Evolutionary conservation across 1,284 basidiomycete species (phyloP).

Genomic region (Trichosporon sp.): DNA sequence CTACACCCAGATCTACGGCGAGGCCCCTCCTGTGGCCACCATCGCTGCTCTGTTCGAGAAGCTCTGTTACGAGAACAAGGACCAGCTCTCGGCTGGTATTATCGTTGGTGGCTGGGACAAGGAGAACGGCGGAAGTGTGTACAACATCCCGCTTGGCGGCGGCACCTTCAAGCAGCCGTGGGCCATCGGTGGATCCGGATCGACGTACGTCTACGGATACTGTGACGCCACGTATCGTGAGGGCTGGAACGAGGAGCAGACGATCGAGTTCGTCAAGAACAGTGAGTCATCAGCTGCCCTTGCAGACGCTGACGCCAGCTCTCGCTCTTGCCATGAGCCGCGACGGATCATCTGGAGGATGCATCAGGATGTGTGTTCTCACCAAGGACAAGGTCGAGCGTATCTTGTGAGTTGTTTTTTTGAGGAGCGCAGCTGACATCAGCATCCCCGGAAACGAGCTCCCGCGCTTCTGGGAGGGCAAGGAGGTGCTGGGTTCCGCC

Average conservation of each 20-base stretch:
- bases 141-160: conserved; percentile 92
- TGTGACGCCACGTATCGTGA: conserved; percentile 97
- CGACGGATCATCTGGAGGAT: conserved; percentile 97
- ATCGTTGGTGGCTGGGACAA: conserved; percentile 99
- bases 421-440: not conserved
- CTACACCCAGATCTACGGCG: conserved; percentile 66
- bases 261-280: conserved; percentile 92
- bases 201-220: conserved; percentile 97
- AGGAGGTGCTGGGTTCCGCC: conserved; percentile 45
- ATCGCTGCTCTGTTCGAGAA: conserved; percentile 85
- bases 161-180: conserved; percentile 93
- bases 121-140: conserved; percentile 88
- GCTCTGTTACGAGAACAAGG: conserved; percentile 94
- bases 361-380: conserved; percentile 96
- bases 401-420: conserved; percentile 62
- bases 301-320: conserved; percentile 61
- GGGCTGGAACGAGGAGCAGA: conserved; percentile 89
- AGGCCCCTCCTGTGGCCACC: conserved; percentile 74
- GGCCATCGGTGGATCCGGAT: conserved; percentile 96
- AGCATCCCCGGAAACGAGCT: conserved; percentile 84
- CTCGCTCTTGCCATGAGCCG: conserved; percentile 94
- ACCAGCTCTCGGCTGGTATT: conserved; percentile 84
- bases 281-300: conserved; percentile 63
- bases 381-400: conserved; percentile 88
- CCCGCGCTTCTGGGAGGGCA: conserved; percentile 62